Percentiles rank a stretch among this genome's conserved stretches.
Conservation (phyloP, 345 rosid species). For the Acer campestre region DNA sequence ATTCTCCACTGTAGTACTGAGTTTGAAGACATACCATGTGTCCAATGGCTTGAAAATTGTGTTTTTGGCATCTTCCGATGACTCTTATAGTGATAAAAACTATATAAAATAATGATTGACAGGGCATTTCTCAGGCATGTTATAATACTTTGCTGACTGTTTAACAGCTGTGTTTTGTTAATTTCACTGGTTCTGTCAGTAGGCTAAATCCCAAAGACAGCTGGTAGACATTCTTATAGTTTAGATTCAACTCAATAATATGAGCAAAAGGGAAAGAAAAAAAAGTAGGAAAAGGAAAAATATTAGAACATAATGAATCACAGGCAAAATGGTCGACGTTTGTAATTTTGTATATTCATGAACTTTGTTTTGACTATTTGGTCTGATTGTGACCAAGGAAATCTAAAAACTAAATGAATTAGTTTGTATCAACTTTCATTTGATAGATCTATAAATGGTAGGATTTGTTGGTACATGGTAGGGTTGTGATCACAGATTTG, state of each 20-base stretch:
- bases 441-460: background rate
- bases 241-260: background rate
- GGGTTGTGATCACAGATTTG: background rate
- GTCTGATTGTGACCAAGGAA: background rate
- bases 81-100: background rate
- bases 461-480: background rate
- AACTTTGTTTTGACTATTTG: background rate
- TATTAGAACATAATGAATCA: background rate
- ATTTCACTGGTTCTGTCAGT: conserved; percentile 7
- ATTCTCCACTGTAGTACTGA: conserved; percentile 2
- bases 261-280: background rate
- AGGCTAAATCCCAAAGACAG: background rate
- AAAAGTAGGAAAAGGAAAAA: too few relatives aligned
- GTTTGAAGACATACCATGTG: conserved; percentile 16
- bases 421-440: background rate
- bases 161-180: background rate
- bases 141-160: background rate
- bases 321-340: background rate
- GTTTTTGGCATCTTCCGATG: background rate
- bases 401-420: background rate
- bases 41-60: background rate
- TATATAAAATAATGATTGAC: background rate
- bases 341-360: background rate
- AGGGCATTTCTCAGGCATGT: background rate
- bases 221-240: background rate